Evolutionary conservation across 306 rosid genomes (phyloP).

Genomic region (Lathyrus oleraceus): DNA sequence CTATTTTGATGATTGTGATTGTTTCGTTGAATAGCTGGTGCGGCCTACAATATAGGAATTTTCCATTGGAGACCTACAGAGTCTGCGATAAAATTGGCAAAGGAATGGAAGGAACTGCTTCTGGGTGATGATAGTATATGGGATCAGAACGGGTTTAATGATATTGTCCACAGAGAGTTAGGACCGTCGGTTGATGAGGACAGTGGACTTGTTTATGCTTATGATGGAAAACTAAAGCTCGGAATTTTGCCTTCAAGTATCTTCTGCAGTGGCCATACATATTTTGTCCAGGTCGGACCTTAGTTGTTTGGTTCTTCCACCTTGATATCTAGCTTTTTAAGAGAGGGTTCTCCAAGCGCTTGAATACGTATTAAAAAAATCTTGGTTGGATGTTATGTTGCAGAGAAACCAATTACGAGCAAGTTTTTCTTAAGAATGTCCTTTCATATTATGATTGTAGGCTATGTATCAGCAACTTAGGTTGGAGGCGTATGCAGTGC

Average conservation of each 20-base stretch:
- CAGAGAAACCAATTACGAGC: slow-evolving; percentile 13
- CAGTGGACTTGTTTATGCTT: slow-evolving; percentile 83
- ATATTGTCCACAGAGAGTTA: slow-evolving; percentile 61
- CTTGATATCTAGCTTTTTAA: background rate
- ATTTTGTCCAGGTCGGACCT: slow-evolving; percentile 83
- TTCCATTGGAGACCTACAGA: slow-evolving; percentile 95
- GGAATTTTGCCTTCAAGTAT: slow-evolving; percentile 90
- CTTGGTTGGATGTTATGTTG: slow-evolving; percentile 15
- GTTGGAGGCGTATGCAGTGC: slow-evolving; percentile 92
- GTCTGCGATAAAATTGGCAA: slow-evolving; percentile 76
- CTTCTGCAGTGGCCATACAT: slow-evolving; percentile 95
- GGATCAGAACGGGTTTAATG: slow-evolving; percentile 96
- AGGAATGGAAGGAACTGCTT: slow-evolving; percentile 86
- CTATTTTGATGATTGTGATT: slow-evolving; percentile 6
- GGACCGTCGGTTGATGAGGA: slow-evolving; percentile 77
- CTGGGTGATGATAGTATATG: slow-evolving; percentile 78
- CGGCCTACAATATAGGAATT: slow-evolving; percentile 91
- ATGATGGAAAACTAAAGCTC: slow-evolving; percentile 87
- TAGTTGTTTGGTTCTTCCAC: background rate
- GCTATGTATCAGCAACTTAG: slow-evolving; percentile 84
- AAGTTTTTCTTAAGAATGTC: slow-evolving; percentile 26
- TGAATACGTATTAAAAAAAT: background rate
- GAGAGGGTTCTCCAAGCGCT: background rate
- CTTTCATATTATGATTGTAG: slow-evolving; percentile 49
- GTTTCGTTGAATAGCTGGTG: slow-evolving; percentile 55